A percentile compares a stretch with the other conserved stretches of the same genome.
Conservation (phyloP, 208 protist genomes). For the Wallacemonas sp. region DNA sequence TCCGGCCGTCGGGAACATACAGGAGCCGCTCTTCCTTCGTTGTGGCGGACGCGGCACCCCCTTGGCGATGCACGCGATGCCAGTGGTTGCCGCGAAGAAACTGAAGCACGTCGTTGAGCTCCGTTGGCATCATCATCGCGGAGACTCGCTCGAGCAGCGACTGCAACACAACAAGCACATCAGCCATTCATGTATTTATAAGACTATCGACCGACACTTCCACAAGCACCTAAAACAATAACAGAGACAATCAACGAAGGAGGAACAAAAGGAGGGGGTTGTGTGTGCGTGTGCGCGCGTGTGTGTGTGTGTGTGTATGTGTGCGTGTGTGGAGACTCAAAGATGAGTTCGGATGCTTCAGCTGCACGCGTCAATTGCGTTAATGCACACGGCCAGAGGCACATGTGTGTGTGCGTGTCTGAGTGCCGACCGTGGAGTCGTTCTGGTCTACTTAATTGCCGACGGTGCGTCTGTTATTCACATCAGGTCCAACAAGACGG, state of each 20-base stretch:
- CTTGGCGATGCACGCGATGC: conserved; percentile 1
- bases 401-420: too few species aligned
- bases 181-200: conserved; percentile 41
- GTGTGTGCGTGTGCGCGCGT: neutral
- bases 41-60: neutral
- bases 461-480: too few species aligned
- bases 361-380: too few species aligned
- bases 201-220: neutral
- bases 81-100: conserved; percentile 45
- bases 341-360: neutral
- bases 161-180: conserved; percentile 50
- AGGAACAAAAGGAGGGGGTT: too few species aligned
- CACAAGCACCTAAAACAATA: too few species aligned
- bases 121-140: conserved; percentile 52
- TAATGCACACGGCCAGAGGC: too few species aligned
- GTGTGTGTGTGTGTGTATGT: conserved; percentile 9
- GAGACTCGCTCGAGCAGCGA: conserved; percentile 45
- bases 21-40: neutral
- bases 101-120: conserved; percentile 44
- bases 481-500: too few species aligned
- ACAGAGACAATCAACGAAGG: too few species aligned
- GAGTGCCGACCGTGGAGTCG: too few species aligned
- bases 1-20: conserved; percentile 1
- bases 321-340: neutral
- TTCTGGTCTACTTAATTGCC: too few species aligned